Evolutionary conservation across 306 rosid genomes (phyloP).

Genomic region (Citrullus colocynthis): DNA sequence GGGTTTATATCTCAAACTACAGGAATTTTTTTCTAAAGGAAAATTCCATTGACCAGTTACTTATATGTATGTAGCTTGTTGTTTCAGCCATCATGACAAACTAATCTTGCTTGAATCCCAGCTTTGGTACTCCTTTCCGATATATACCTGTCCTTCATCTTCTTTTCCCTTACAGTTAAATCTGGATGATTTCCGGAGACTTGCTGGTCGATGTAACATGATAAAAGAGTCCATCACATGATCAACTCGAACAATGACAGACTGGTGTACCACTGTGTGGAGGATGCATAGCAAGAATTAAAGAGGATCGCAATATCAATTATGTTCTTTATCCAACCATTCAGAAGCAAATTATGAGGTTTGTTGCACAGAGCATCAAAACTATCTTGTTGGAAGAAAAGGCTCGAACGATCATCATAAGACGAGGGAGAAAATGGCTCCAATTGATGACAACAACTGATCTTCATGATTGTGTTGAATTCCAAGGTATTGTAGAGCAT

Average conservation of each 20-base stretch:
- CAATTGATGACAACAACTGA: not conserved
- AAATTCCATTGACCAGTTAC: not conserved
- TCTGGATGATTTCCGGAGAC: slow-evolving; percentile 65
- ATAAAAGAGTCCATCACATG: slow-evolving; percentile 33
- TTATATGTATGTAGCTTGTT: not conserved
- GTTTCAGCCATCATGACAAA: not conserved
- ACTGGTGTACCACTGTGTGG: not conserved
- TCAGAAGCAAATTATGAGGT: not conserved
- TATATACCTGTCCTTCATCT: not conserved
- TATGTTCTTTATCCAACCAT: not conserved
- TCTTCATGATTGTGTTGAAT: not conserved
- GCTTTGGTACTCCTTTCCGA: not conserved
- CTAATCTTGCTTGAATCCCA: not conserved
- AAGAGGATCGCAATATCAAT: not conserved
- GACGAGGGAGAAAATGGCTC: not conserved
- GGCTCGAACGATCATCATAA: not conserved
- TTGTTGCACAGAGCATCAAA: not conserved
- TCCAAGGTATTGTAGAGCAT: not conserved
- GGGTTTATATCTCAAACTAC: not conserved
- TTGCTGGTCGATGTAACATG: slow-evolving; percentile 72
- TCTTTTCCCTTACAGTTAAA: slow-evolving; percentile 42
- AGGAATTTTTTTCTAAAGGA: not conserved
- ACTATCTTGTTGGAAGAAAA: not conserved
- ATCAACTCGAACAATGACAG: not conserved
- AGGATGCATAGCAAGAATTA: not conserved